Conservation (phyloP, 768 basidiomycete genomes). For the Boletus barrowsii region DNA sequence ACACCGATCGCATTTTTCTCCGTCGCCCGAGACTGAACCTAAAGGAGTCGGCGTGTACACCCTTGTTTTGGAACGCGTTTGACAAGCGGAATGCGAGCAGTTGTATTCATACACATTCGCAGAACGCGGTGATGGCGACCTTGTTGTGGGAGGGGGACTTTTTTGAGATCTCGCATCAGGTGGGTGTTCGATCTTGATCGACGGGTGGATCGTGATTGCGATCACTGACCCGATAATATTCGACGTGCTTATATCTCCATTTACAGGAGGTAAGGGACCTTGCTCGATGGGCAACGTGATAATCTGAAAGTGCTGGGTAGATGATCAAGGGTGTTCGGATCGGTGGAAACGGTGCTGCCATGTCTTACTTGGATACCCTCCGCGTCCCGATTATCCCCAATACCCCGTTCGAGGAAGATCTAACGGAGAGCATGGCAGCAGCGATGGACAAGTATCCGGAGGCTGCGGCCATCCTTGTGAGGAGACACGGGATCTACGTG, state of each 20-base stretch:
- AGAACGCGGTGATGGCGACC: slow-evolving; percentile 87
- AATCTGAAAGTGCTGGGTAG: slow-evolving; percentile 33
- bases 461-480: slow-evolving; percentile 73
- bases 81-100: slow-evolving; percentile 74
- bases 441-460: slow-evolving; percentile 80
- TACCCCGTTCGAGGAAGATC: slow-evolving; percentile 86
- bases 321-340: slow-evolving; percentile 91
- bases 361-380: slow-evolving; percentile 84
- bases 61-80: slow-evolving; percentile 91
- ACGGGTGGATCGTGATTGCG: background rate
- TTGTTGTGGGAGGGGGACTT: slow-evolving; percentile 67
- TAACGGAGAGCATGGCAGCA: slow-evolving; percentile 84
- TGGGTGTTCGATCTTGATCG: slow-evolving; percentile 15
- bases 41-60: slow-evolving; percentile 87
- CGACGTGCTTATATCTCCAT: background rate
- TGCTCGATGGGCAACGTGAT: background rate
- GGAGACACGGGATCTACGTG: slow-evolving; percentile 79
- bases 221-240: background rate
- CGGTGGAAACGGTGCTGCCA: slow-evolving; percentile 69
- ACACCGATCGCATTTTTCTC: slow-evolving; percentile 72
- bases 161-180: slow-evolving; percentile 84
- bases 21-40: slow-evolving; percentile 67
- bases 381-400: slow-evolving; percentile 88
- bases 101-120: slow-evolving; percentile 90
- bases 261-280: slow-evolving; percentile 35